Evolutionary conservation across 345 rosid genomes (phyloP).

Genomic region (Tarenaya hassleriana): DNA sequence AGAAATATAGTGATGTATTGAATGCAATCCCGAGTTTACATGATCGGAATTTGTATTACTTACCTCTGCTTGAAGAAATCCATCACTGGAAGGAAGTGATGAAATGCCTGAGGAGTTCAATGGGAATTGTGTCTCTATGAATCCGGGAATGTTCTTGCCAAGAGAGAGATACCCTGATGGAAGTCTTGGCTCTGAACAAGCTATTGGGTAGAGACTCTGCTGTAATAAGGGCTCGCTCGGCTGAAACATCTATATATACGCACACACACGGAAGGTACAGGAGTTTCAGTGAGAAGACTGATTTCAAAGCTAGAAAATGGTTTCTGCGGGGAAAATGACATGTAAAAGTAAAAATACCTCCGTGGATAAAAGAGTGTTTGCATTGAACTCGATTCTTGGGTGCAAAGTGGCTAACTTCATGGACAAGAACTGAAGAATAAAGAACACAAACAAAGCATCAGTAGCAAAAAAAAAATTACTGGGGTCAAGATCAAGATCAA

Average conservation of each 20-base stretch:
- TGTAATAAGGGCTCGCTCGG: slow-evolving; percentile 40
- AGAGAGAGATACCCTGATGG: slow-evolving; percentile 39
- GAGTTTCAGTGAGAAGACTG: not conserved
- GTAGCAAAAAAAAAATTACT: not conserved
- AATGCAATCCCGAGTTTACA: not conserved
- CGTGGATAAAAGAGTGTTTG: slow-evolving; percentile 46
- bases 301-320: not conserved
- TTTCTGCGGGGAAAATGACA: not conserved
- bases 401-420: slow-evolving; percentile 86
- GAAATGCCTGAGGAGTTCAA: slow-evolving; percentile 27
- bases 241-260: slow-evolving; percentile 41
- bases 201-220: slow-evolving; percentile 35
- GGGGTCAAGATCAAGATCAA: too few species aligned
- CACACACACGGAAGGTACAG: slow-evolving; percentile 7
- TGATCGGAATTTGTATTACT: too few species aligned
- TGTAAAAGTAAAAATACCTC: slow-evolving; percentile 36
- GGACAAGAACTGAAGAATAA: slow-evolving; percentile 60
- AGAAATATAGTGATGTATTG: not conserved
- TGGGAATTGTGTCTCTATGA: slow-evolving; percentile 34
- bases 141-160: slow-evolving; percentile 35
- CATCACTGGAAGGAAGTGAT: slow-evolving; percentile 32
- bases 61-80: slow-evolving; percentile 50
- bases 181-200: slow-evolving; percentile 47
- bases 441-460: slow-evolving; percentile 4
- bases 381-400: slow-evolving; percentile 60